Conservation (phyloP, 768 basidiomycete species). For the Agaricus sinodeliciosus region DNA sequence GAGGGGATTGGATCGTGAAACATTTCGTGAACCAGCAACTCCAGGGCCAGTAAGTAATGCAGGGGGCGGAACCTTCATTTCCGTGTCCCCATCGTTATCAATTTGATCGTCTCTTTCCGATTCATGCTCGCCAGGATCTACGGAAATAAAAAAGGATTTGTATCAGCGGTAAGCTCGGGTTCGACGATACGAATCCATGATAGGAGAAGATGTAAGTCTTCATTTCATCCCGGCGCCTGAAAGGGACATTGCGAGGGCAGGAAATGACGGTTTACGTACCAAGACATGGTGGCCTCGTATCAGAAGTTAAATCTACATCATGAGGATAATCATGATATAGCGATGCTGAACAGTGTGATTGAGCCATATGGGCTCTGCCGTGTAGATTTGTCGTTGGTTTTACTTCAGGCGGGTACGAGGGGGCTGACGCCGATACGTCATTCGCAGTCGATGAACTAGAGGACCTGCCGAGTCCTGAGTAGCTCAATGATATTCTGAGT, state of each 20-base stretch:
- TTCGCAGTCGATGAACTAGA: background rate
- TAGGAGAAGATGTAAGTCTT: background rate
- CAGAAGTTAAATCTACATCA: background rate
- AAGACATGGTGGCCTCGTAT: background rate
- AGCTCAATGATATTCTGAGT: background rate
- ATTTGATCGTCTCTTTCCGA: background rate
- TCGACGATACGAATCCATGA: background rate
- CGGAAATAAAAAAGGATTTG: background rate
- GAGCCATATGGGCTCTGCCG: background rate
- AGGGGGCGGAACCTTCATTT: background rate
- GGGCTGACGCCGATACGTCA: background rate
- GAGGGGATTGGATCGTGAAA: background rate
- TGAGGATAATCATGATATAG: background rate
- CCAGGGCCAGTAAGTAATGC: constrained; percentile 4
- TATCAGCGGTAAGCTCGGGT: background rate
- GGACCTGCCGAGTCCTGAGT: background rate
- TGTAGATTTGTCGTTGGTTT: background rate
- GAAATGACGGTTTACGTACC: background rate
- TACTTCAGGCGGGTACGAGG: background rate
- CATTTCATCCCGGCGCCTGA: background rate
- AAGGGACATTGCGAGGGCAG: background rate
- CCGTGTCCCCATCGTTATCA: constrained; percentile 1
- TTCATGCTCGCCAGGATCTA: background rate
- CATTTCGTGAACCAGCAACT: background rate
- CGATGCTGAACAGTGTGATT: background rate